Conservation (phyloP, 768 basidiomycete genomes). For the Suillus subalutaceus region DNA sequence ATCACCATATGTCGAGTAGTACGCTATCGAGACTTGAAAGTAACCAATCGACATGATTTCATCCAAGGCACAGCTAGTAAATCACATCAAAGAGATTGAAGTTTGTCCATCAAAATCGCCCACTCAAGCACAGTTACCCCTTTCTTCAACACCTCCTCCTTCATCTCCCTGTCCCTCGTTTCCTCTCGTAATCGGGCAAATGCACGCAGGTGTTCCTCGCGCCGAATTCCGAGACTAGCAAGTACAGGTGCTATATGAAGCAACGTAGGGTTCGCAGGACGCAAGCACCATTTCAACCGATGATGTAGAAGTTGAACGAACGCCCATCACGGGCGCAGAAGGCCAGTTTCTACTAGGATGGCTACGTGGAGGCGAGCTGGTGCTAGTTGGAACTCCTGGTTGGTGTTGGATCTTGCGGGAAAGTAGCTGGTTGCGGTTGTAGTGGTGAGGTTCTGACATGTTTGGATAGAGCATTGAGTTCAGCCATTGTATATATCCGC, state of each 20-base stretch:
- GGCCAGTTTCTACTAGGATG: conserved; percentile 18
- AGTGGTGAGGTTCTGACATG: conserved; percentile 28
- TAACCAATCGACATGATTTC: background rate
- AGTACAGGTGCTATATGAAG: conserved; percentile 63
- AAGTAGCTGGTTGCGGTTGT: conserved; percentile 11
- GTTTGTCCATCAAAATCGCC: conserved; percentile 73
- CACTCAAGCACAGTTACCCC: conserved; percentile 78
- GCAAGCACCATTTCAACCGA: conserved; percentile 56
- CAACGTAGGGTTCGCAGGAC: conserved; percentile 69
- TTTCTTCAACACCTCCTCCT: conserved; percentile 65
- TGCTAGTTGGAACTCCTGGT: conserved; percentile 20
- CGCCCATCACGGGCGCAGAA: conserved; percentile 17
- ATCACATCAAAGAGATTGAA: conserved; percentile 41
- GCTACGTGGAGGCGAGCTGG: conserved; percentile 26
- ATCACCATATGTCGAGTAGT: background rate
- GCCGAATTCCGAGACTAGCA: conserved; percentile 58
- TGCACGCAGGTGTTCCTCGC: conserved; percentile 64
- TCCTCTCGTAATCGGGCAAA: conserved; percentile 62
- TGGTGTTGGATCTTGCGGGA: conserved; percentile 16
- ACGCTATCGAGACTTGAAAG: background rate
- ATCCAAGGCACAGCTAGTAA: background rate
- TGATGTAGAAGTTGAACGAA: conserved; percentile 40
- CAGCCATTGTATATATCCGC: conserved; percentile 37
- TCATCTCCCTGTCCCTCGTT: conserved; percentile 69
- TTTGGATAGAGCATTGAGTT: conserved; percentile 34